Evolutionary conservation across 345 rosid species (phyloP).

Genomic region (Eucalyptus albens): DNA sequence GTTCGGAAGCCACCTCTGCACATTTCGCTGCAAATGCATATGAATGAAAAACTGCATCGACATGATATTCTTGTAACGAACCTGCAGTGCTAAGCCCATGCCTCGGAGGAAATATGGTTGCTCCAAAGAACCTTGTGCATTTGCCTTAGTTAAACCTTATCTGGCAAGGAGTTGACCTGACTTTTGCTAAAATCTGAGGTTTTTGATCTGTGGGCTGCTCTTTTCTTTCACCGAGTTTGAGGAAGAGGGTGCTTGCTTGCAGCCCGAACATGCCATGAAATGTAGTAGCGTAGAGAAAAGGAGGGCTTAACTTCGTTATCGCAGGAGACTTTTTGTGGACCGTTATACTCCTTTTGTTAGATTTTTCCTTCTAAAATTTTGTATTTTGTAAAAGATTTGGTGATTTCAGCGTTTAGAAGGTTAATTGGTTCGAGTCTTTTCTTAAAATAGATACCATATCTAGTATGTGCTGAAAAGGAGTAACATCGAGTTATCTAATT

Average conservation of each 20-base stretch:
- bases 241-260: not conserved
- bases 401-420: too few species aligned
- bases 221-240: not conserved
- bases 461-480: not conserved
- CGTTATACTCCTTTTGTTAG: not conserved
- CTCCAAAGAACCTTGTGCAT: not conserved
- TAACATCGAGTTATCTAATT: not conserved
- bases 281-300: not conserved
- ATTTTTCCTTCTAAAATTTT: not conserved
- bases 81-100: not conserved
- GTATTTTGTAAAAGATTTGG: not conserved
- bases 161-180: not conserved
- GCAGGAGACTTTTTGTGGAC: not conserved
- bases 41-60: not conserved
- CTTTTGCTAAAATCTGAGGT: not conserved
- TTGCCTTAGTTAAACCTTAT: not conserved
- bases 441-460: not conserved
- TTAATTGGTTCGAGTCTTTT: not conserved
- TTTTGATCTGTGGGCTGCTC: not conserved
- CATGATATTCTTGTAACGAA: not conserved
- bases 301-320: not conserved
- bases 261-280: not conserved
- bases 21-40: constrained; percentile 42
- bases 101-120: not conserved
- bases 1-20: constrained; percentile 91